phyloP scores from a whole-genome alignment of 1,284 basidiomycete genomes.

The Spongispora temasekensis region DNA sequence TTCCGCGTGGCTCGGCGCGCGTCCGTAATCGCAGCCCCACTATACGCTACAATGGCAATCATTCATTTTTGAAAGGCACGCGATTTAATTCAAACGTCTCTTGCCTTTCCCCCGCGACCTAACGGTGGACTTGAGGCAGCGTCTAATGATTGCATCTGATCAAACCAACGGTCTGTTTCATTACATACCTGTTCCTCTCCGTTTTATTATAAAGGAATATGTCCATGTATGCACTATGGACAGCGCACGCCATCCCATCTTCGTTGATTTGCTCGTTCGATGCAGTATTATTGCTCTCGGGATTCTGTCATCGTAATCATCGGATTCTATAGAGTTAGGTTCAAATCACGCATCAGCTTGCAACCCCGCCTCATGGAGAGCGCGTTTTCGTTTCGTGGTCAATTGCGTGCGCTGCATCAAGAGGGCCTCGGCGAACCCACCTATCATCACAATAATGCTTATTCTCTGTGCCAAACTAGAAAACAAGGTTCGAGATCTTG shows the following conservation, averaged over 20 bases:
- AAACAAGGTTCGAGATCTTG: constrained; percentile 24
- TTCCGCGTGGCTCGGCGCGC: no score
- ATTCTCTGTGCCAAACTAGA: not conserved
- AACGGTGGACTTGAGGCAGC: no score
- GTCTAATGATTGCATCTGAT: no score
- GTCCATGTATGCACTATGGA: not conserved
- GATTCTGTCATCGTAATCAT: not conserved
- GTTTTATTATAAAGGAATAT: not conserved
- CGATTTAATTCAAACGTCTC: no score
- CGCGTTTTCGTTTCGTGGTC: constrained; percentile 20
- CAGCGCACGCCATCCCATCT: not conserved
- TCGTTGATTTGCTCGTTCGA: not conserved
- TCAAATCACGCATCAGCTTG: constrained; percentile 7
- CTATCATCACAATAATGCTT: not conserved
- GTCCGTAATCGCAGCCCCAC: no score
- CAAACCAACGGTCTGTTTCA: no score
- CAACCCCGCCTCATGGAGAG: constrained; percentile 26
- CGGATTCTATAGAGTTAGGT: constrained; percentile 20
- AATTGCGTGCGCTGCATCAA: constrained; percentile 3
- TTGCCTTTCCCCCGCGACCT: no score
- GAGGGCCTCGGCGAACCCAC: constrained; percentile 32
- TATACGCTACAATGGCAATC: no score
- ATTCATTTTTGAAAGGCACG: no score
- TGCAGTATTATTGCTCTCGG: not conserved
- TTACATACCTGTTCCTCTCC: no score